Conservation (phyloP, 768 basidiomycete genomes). For the Russula ochroleuca region DNA sequence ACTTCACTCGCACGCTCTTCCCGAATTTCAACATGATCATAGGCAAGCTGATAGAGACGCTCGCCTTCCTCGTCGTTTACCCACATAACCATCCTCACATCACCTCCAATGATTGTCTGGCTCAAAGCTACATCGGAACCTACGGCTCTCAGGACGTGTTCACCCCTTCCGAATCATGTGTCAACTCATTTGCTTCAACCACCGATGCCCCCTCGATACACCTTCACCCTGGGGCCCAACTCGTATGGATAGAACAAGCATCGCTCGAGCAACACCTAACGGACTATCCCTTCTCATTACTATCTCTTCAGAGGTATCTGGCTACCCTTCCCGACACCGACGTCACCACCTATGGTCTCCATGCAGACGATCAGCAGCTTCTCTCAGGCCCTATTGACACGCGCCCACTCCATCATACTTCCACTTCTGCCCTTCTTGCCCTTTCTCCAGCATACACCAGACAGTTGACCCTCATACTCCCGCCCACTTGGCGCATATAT, state of each 20-base stretch:
- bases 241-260: slow-evolving; percentile 41
- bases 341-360: neutral
- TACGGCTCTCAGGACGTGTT: slow-evolving; percentile 53
- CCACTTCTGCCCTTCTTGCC: slow-evolving; percentile 48
- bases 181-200: slow-evolving; percentile 27
- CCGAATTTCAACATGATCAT: slow-evolving; percentile 14
- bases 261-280: slow-evolving; percentile 41
- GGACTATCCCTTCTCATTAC: slow-evolving; percentile 14
- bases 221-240: slow-evolving; percentile 33
- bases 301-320: slow-evolving; percentile 10
- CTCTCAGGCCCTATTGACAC: slow-evolving; percentile 26
- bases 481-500: slow-evolving; percentile 67
- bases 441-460: slow-evolving; percentile 41
- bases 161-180: slow-evolving; percentile 41
- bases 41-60: slow-evolving; percentile 18
- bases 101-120: slow-evolving; percentile 42
- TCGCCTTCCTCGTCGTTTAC: slow-evolving; percentile 38
- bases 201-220: slow-evolving; percentile 1
- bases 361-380: slow-evolving; percentile 12
- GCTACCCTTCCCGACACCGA: slow-evolving; percentile 24
- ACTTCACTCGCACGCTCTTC: neutral
- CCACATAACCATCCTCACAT: slow-evolving; percentile 44
- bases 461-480: slow-evolving; percentile 59
- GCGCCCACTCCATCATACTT: slow-evolving; percentile 42
- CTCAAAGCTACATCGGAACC: slow-evolving; percentile 51